These are phyloP conservation scores for Annona cherimola DNA, from an alignment of 164 flowering plant genomes.

Conservation along the genomic window DNA sequence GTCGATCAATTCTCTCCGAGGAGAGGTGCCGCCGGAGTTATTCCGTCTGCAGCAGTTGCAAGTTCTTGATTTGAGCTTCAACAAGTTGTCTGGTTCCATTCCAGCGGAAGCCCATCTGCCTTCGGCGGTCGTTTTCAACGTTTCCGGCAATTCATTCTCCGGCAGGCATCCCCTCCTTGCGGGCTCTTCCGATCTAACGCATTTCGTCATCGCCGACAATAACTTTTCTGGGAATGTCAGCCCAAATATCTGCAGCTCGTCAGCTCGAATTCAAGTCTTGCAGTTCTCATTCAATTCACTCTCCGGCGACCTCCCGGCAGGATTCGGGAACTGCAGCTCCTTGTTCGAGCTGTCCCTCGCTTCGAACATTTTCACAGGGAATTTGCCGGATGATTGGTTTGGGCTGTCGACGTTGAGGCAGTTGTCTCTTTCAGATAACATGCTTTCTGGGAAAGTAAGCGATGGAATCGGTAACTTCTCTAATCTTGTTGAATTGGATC, in stretches of 20 bases:
- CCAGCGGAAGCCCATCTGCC: constrained; percentile 29
- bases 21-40: constrained; percentile 45
- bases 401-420: constrained; percentile 44
- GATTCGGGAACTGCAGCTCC: constrained; percentile 50
- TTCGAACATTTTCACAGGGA: constrained; percentile 50
- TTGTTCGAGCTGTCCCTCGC: constrained; percentile 40
- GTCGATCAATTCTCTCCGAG: constrained; percentile 52
- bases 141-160: constrained; percentile 54
- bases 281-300: constrained; percentile 58
- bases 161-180: constrained; percentile 34
- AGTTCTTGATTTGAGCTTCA: constrained; percentile 69
- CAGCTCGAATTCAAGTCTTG: constrained; percentile 35
- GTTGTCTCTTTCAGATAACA: constrained; percentile 45
- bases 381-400: constrained; percentile 50
- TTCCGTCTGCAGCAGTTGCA: constrained; percentile 51
- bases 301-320: constrained; percentile 36
- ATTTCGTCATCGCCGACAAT: constrained; percentile 54
- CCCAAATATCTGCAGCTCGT: constrained; percentile 37
- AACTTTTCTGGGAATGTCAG: constrained; percentile 40
- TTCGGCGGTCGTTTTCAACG: constrained; percentile 34
- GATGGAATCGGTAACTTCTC: constrained; percentile 41
- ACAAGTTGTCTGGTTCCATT: constrained; percentile 44
- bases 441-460: constrained; percentile 56
- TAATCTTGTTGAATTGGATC: constrained; percentile 41
- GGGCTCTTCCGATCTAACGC: constrained; percentile 34